Evolutionary conservation across 2,329 filamentous ascomycete genomes (phyloP), one percentile per base, ranked within the genome.

Genomic region (Claviceps citrina): DNA sequence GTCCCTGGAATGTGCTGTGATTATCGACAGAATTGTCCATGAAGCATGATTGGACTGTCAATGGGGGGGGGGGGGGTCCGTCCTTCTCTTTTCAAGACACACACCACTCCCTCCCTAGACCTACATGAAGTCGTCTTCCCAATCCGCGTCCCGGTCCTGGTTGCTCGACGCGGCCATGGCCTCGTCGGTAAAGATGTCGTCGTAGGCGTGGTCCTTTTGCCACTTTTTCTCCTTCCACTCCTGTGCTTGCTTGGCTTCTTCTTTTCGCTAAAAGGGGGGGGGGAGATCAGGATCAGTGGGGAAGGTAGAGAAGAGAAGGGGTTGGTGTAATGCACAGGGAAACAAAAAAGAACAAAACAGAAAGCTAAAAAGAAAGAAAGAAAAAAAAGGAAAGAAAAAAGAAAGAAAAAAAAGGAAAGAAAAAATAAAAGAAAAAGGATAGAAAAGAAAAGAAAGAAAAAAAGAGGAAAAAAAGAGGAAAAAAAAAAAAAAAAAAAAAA

Each of bases 131-230:
- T 98, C 89, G 43, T 95, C 87, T 54, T 84, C 73, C 65, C 84
- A 87, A 56, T 84, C 68, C 44, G 77, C 73, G 46, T 72, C 70
- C 12, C 85, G 74, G 54, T 94, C 78, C 61, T 95, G 84, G 60
- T 98, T 98, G 64, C 80, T 94, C 41, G 77, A 76, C 18, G 60
- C 64, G 32, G 76, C 76, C 65, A 93, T 70, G 51, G 82, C 81
- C 43, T 94, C 84, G 40, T 93, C 85, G 4, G 73, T 76, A 59
- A 94, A 86, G 40, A 95, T 62, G 35, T 94, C 86, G 56, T 96
- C 91, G 59, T 98, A 98, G 2, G 87, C 89, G 62, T 98, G 89
- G n/a, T 94, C 86, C 63, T 91, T 91, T 61, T 93, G 84, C 71
- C 78, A 93, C 60, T 93, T 93, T 63, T 89, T 75, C 61, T 93